Evolutionary conservation across 2,329 filamentous ascomycete genomes (phyloP).

Genomic region (Penicillium sp.): DNA sequence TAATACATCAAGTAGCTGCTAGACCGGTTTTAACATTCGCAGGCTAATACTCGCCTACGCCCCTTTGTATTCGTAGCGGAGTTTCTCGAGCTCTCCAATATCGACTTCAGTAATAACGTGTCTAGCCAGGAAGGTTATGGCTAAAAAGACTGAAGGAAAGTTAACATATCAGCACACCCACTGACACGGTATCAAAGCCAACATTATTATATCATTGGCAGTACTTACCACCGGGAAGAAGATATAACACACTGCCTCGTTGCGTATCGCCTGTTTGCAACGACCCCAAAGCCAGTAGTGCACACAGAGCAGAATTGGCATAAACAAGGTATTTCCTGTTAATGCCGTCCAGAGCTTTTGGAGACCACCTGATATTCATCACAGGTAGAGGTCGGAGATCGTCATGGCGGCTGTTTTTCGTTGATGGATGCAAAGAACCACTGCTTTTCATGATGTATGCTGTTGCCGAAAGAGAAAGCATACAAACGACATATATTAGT

Average conservation of each 20-base stretch:
- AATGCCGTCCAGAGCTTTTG: not conserved
- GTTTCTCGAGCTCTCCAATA: slow-evolving; percentile 32
- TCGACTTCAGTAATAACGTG: slow-evolving; percentile 38
- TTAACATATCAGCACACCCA: not conserved
- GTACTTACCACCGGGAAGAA: slow-evolving; percentile 37
- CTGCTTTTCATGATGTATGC: slow-evolving; percentile 35
- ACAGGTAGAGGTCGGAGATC: not conserved
- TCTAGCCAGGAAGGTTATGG: slow-evolving; percentile 28
- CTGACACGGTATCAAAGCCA: not conserved
- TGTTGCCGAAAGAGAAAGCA: slow-evolving; percentile 35
- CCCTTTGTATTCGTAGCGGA: slow-evolving; percentile 41
- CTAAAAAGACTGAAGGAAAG: slow-evolving; percentile 28
- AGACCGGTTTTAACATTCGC: not conserved
- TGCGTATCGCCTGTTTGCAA: slow-evolving; percentile 16
- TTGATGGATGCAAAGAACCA: slow-evolving; percentile 22
- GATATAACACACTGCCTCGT: slow-evolving; percentile 25
- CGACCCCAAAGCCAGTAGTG: slow-evolving; percentile 27
- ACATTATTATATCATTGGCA: not conserved
- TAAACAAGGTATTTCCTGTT: not conserved
- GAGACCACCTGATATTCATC: not conserved
- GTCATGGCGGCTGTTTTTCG: slow-evolving; percentile 24
- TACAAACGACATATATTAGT: slow-evolving; percentile 28
- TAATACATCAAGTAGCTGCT: not conserved
- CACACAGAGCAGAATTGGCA: slow-evolving; percentile 21
- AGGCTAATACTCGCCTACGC: slow-evolving; percentile 21